Evolutionary conservation across 2,329 filamentous ascomycete species (phyloP).

Genomic region (Orbilia oligospora): DNA sequence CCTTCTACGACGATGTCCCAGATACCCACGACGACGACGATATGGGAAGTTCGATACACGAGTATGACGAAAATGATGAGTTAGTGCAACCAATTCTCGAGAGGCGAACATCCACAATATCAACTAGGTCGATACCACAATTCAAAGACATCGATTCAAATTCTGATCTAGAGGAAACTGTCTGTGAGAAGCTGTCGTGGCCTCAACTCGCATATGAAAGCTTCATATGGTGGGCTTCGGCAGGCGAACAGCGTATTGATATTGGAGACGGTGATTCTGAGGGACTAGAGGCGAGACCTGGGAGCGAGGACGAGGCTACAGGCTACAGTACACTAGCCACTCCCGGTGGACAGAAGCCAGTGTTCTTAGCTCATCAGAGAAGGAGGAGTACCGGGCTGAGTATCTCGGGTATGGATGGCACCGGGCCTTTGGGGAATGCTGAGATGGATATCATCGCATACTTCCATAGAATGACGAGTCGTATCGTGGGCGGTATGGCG

Average conservation of each 20-base stretch:
- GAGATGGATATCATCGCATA: slow-evolving; percentile 84
- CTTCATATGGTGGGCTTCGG: slow-evolving; percentile 92
- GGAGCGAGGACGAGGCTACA: slow-evolving; percentile 59
- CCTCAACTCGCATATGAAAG: slow-evolving; percentile 82
- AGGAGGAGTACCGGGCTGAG: slow-evolving; percentile 55
- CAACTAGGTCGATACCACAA: slow-evolving; percentile 42
- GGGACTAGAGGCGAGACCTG: slow-evolving; percentile 64
- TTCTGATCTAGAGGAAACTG: slow-evolving; percentile 69
- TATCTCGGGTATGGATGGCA: slow-evolving; percentile 57
- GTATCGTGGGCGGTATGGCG: slow-evolving; percentile 75
- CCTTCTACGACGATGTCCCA: slow-evolving; percentile 65
- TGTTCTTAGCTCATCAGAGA: slow-evolving; percentile 56
- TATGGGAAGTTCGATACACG: slow-evolving; percentile 47
- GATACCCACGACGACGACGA: slow-evolving; percentile 62
- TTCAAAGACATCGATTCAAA: slow-evolving; percentile 65
- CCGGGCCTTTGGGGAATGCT: slow-evolving; percentile 68
- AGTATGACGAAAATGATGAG: slow-evolving; percentile 59
- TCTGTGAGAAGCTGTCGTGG: slow-evolving; percentile 76
- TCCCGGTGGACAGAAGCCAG: slow-evolving; percentile 53
- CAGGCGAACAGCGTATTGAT: slow-evolving; percentile 79
- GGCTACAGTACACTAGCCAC: slow-evolving; percentile 53
- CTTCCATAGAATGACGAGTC: slow-evolving; percentile 81
- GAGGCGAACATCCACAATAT: slow-evolving; percentile 51
- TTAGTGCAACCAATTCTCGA: slow-evolving; percentile 54
- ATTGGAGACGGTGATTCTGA: slow-evolving; percentile 66